Evolutionary conservation across 2,329 filamentous ascomycete genomes (phyloP), one percentile per base, ranked within the genome.

Genomic region (Gaeumannomyces sp.): DNA sequence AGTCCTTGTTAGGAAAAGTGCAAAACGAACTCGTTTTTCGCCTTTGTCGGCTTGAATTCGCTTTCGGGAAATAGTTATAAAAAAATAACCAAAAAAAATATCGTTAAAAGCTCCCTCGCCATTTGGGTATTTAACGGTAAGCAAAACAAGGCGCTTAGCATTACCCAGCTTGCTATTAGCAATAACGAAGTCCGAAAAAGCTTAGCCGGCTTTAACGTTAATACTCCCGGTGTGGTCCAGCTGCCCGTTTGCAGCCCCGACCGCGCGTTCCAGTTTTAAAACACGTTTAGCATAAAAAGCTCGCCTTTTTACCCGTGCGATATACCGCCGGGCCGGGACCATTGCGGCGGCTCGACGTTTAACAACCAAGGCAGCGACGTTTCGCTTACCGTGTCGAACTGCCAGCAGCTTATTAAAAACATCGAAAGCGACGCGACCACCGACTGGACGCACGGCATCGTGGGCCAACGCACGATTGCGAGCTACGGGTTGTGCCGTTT

Each of bases 191-290:
- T 35, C 33, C 33, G 33, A 35, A 35, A 35, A 35, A 35, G 75
- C 14, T 5, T 59, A 10, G 57, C 57, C 11, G 57, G 13, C 25
- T 29, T 65, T 33, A 72, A 76, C 65, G 64, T 78, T 56, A 75
- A 72, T 4, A 75, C 72, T 0, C 73, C 76, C 1, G 77, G 77
- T 1, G 74, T 73, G 64, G 70, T n/a, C 57, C 71, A 69, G 10
- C 70, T 79, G 1, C 77, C 77, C 50, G 75, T 79, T 19, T 79
- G 77, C 70, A 73, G 70, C 63, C 66, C 73, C 35, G 71, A 74
- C 11, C 67, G 68, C 7, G 78, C 76, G 16, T 74, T 64, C 56
- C 65, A 71, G 65, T 69, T 71, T 28, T 79, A 75, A 75, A 61
- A 74, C 6, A 69, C 68, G 22, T 31, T 65, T 61, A 68, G 64